These are phyloP conservation scores for Chaetothyriales sp. DNA, from an alignment of 2,329 filamentous ascomycete genomes.

Conservation along the genomic window DNA sequence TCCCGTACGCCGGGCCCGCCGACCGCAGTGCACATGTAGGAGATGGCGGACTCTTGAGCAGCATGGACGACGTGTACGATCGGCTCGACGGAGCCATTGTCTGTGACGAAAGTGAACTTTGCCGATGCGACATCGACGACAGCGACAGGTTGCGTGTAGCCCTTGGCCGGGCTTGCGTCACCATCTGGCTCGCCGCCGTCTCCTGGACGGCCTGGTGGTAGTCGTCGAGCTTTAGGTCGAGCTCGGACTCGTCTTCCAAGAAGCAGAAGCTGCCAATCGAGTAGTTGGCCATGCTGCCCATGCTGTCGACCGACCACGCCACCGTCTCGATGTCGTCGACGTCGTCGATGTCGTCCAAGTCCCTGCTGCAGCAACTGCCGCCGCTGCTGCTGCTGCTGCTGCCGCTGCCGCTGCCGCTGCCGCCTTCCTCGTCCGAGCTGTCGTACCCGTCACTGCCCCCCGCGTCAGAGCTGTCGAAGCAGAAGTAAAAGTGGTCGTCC, in stretches of 20 bases:
- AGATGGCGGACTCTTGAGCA: slow-evolving; percentile 19
- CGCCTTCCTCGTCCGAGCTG: not conserved
- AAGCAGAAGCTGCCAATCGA: slow-evolving; percentile 58
- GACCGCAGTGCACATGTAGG: slow-evolving; percentile 22
- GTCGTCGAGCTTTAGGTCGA: slow-evolving; percentile 59
- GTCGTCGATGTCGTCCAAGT: not conserved
- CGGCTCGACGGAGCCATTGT: slow-evolving; percentile 34
- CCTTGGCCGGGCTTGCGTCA: slow-evolving; percentile 29
- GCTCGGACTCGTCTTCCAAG: slow-evolving; percentile 58
- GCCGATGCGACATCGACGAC: slow-evolving; percentile 49
- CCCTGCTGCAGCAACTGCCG: not conserved
- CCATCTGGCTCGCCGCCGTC: slow-evolving; percentile 28
- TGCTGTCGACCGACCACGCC: not conserved
- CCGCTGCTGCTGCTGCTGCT: not conserved
- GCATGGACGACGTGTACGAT: not conserved
- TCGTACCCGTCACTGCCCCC: not conserved
- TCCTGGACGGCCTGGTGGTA: slow-evolving; percentile 52
- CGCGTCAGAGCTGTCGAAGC: not conserved
- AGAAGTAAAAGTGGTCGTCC: not conserved
- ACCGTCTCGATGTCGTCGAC: not conserved
- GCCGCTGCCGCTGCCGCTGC: not conserved
- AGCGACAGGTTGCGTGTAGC: slow-evolving; percentile 62
- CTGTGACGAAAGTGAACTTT: slow-evolving; percentile 29
- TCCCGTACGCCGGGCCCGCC: too few species aligned
- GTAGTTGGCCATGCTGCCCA: slow-evolving; percentile 26